Percentiles rank a stretch among this genome's conserved stretches.
Conservation (phyloP, 345 rosid species). For the Arabis hirsuta region DNA sequence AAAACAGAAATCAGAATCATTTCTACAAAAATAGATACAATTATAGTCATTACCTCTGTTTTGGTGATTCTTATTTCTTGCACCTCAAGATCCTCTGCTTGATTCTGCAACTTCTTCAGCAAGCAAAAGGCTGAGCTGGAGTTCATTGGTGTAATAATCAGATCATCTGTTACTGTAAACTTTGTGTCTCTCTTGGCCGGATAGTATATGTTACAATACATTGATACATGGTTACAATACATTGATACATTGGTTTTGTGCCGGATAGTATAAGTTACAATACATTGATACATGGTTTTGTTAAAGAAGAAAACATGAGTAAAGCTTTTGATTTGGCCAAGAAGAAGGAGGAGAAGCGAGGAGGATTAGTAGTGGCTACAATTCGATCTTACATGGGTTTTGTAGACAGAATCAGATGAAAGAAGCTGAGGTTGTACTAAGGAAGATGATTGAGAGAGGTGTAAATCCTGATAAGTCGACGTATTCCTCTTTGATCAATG, state of each 20-base stretch:
- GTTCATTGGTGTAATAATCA: neutral
- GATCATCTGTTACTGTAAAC: conserved; percentile 5
- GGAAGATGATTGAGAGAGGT: conserved; percentile 73
- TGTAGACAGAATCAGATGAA: conserved; percentile 78
- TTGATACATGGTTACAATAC: too few species aligned
- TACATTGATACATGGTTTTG: conserved; percentile 70
- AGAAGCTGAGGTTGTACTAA: conserved; percentile 63
- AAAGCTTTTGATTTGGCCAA: conserved; percentile 64
- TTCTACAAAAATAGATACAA: too few species aligned
- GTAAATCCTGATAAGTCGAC: conserved; percentile 67
- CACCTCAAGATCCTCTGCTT: neutral
- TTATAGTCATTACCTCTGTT: neutral
- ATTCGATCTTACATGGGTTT: conserved; percentile 68
- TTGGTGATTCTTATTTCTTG: conserved; percentile 10
- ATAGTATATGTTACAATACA: too few species aligned
- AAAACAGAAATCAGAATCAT: neutral
- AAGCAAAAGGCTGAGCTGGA: neutral
- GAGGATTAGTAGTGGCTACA: conserved; percentile 55
- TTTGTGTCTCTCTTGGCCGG: neutral
- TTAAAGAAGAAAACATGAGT: conserved; percentile 69
- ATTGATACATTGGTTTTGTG: too few species aligned
- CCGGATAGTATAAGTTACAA: conserved; percentile 46
- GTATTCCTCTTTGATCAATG: conserved; percentile 76
- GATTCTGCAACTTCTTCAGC: conserved; percentile 9
- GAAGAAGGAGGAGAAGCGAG: conserved; percentile 61